Evolutionary conservation across 495 filamentous ascomycete genomes (phyloP).

Genomic region (Hyaloscypha variabilis): DNA sequence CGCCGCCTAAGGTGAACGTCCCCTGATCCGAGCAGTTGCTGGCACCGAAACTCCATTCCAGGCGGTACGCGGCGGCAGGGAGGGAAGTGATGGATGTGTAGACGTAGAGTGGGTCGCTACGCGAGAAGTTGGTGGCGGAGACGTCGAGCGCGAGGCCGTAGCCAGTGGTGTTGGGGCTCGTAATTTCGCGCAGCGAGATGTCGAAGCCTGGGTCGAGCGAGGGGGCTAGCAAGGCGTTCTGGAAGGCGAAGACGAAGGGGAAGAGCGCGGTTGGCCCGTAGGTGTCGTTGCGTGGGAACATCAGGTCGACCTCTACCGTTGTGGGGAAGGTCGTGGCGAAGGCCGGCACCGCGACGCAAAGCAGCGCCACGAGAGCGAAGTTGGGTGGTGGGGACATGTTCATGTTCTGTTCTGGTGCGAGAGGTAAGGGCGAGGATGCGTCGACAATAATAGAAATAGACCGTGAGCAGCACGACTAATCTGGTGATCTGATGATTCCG

Average conservation of each 20-base stretch:
- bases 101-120: conserved; percentile 27
- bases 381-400: too few relatives aligned
- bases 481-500: too few relatives aligned
- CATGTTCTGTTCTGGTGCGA: too few relatives aligned
- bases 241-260: conserved; percentile 43
- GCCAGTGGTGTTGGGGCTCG: too few relatives aligned
- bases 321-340: conserved; percentile 13
- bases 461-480: too few relatives aligned
- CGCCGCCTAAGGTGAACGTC: not conserved
- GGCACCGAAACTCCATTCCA: not conserved
- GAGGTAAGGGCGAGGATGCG: too few relatives aligned
- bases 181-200: too few relatives aligned
- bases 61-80: not conserved
- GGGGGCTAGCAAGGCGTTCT: conserved; percentile 28
- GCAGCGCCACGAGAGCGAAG: not conserved
- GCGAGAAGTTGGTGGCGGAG: conserved; percentile 21
- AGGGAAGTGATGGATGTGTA: conserved; percentile 10
- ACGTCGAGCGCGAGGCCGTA: too few relatives aligned
- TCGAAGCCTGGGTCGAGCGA: not conserved
- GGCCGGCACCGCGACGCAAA: not conserved
- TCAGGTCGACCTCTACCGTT: conserved; percentile 39
- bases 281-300: conserved; percentile 46
- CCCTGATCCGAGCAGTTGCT: conserved; percentile 8
- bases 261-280: conserved; percentile 38
- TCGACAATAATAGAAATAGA: too few relatives aligned